Evolutionary conservation across 2,329 filamentous ascomycete genomes (phyloP).

Genomic region (Pseudogymnoascus sp.): DNA sequence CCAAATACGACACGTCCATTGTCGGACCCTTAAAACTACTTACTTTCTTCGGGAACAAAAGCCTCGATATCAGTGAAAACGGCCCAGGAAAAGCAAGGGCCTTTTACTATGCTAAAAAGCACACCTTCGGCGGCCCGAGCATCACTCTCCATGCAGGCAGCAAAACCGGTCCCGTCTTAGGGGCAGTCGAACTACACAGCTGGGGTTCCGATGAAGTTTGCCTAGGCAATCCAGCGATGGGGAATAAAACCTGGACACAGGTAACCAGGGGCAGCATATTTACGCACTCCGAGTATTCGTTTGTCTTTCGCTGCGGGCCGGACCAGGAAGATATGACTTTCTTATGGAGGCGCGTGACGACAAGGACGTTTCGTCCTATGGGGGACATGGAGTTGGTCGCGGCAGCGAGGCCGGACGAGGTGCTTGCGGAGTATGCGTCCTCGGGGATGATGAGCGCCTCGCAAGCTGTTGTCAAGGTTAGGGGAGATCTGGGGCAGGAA

Average conservation of each 20-base stretch:
- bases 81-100: neutral
- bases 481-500: neutral
- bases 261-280: neutral
- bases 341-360: neutral
- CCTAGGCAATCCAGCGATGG: neutral
- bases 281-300: neutral
- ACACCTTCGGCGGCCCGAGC: neutral
- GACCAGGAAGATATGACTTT: neutral
- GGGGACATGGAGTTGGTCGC: neutral
- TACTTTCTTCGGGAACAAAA: neutral
- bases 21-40: neutral
- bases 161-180: neutral
- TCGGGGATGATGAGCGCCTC: neutral
- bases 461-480: neutral
- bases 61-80: neutral
- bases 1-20: constrained; percentile 3
- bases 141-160: neutral
- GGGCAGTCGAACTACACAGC: neutral
- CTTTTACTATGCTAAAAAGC: neutral
- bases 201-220: neutral
- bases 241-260: neutral
- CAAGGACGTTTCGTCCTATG: constrained; percentile 1
- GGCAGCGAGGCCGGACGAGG: neutral
- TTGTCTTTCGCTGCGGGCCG: neutral
- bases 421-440: neutral